A percentile compares a stretch with the other conserved stretches of the same genome.
Conservation (phyloP, 225 moss, liverwort and hornwort genomes). For the Bryoerythrophyllum caledonicum region DNA sequence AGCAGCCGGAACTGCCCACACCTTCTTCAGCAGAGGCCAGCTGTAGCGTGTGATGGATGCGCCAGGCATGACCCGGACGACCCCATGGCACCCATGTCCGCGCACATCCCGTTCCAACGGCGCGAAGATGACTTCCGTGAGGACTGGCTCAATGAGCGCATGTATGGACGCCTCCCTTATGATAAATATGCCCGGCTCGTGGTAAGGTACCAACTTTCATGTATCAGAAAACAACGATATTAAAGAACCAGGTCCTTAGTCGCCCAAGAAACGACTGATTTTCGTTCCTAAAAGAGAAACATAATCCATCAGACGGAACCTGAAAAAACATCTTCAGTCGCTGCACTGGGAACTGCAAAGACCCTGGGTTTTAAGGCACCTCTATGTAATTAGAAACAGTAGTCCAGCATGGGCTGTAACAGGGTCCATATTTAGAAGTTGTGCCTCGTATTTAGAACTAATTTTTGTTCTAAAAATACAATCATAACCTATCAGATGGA, state of each 20-base stretch:
- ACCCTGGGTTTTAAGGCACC: too few relatives aligned
- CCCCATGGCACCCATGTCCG: constrained; percentile 59
- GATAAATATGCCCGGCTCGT: constrained; percentile 74
- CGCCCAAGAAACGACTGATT: too few relatives aligned
- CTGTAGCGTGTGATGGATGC: constrained; percentile 84
- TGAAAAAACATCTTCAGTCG: too few relatives aligned
- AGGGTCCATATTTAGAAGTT: too few relatives aligned
- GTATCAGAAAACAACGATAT: constrained; percentile 8
- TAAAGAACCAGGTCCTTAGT: background rate
- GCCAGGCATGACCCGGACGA: constrained; percentile 56
- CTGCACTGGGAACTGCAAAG: too few relatives aligned
- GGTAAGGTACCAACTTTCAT: constrained; percentile 55
- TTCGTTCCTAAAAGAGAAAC: too few relatives aligned
- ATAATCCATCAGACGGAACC: too few relatives aligned
- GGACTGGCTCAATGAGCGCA: constrained; percentile 85
- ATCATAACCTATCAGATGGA: too few relatives aligned
- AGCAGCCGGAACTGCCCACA: constrained; percentile 48
- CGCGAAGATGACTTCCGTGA: constrained; percentile 76
- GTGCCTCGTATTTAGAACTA: too few relatives aligned
- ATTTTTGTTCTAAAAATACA: too few relatives aligned
- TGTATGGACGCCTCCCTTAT: constrained; percentile 94
- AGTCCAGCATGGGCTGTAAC: too few relatives aligned
- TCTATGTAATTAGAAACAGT: too few relatives aligned
- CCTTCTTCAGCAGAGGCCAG: constrained; percentile 55
- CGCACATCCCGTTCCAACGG: constrained; percentile 62